A percentile compares a stretch with the other conserved stretches of the same genome.
These are phyloP conservation scores for Arachis stenosperma DNA, from an alignment of 306 rosid genomes.

Conservation along the genomic window DNA sequence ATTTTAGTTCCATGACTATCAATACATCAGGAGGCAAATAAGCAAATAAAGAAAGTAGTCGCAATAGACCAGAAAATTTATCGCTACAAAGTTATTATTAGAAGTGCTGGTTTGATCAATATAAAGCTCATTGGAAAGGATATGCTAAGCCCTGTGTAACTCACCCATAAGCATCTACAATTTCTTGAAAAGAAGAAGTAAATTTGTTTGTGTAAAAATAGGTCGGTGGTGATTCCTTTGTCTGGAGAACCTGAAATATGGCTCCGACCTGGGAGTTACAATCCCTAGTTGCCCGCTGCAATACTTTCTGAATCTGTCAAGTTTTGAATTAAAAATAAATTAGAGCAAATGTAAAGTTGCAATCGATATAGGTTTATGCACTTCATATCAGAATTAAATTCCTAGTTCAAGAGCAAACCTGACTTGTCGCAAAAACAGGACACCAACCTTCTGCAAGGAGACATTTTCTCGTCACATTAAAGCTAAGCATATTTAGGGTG, in stretches of 20 bases:
- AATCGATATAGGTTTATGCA: constrained; percentile 8
- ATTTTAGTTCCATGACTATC: constrained; percentile 22
- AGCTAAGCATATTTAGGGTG: constrained; percentile 86
- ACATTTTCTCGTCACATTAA: constrained; percentile 85
- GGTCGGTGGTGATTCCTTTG: constrained; percentile 75
- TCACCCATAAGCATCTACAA: constrained; percentile 89
- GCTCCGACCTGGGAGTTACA: constrained; percentile 70
- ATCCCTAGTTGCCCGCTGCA: constrained; percentile 66
- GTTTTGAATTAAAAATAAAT: constrained; percentile 32
- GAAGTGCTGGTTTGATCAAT: constrained; percentile 3
- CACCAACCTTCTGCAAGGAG: constrained; percentile 96
- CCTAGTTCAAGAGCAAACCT: constrained; percentile 54
- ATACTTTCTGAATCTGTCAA: constrained; percentile 58
- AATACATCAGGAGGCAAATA: constrained; percentile 26
- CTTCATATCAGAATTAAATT: constrained; percentile 23
- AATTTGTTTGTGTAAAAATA: constrained; percentile 71
- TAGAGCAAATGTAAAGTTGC: constrained; percentile 17
- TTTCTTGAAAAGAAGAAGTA: constrained; percentile 78
- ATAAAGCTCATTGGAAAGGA: constrained; percentile 4
- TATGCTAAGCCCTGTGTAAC: constrained; percentile 34
- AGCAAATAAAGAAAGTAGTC: constrained; percentile 8
- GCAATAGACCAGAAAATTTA: constrained; percentile 27
- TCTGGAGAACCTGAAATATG: constrained; percentile 68
- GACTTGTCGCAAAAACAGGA: constrained; percentile 73
- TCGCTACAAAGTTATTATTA: background rate